phyloP scores from a whole-genome alignment of 352 stramenopile genomes.

The Globisporangium canariense region DNA sequence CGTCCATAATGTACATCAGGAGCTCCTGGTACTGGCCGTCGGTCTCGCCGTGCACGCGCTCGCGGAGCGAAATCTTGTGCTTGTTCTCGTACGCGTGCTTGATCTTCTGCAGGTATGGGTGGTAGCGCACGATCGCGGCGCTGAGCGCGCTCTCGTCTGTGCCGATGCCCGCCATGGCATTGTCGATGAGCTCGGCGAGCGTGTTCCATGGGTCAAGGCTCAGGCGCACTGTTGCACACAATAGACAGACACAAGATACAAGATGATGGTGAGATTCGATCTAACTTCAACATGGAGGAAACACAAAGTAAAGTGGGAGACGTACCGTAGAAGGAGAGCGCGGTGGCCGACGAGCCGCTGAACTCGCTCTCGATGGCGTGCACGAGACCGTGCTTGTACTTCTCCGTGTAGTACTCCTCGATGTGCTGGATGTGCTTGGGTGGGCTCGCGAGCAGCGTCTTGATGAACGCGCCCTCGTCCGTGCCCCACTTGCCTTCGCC shows the following conservation, averaged over 20 bases:
- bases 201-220: slow-evolving; percentile 49
- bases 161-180: slow-evolving; percentile 62
- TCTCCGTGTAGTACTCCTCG: slow-evolving; percentile 52
- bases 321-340: slow-evolving; percentile 55
- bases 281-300: neutral
- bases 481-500: slow-evolving; percentile 79
- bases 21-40: slow-evolving; percentile 31
- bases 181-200: slow-evolving; percentile 61
- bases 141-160: slow-evolving; percentile 67
- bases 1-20: slow-evolving; percentile 30
- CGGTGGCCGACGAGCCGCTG: slow-evolving; percentile 36
- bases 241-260: slow-evolving; percentile 4
- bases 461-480: slow-evolving; percentile 64
- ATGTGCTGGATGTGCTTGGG: slow-evolving; percentile 57
- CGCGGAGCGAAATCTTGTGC: slow-evolving; percentile 32
- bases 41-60: slow-evolving; percentile 38
- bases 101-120: slow-evolving; percentile 50
- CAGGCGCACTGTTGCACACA: slow-evolving; percentile 30
- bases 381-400: slow-evolving; percentile 52
- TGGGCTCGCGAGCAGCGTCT: slow-evolving; percentile 57
- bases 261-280: slow-evolving; percentile 2
- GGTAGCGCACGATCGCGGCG: slow-evolving; percentile 60
- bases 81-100: slow-evolving; percentile 28
- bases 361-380: slow-evolving; percentile 71
- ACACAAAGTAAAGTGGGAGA: neutral